phyloP scores from a whole-genome alignment of 331 rosid genomes.

The Spiraea crenata region DNA sequence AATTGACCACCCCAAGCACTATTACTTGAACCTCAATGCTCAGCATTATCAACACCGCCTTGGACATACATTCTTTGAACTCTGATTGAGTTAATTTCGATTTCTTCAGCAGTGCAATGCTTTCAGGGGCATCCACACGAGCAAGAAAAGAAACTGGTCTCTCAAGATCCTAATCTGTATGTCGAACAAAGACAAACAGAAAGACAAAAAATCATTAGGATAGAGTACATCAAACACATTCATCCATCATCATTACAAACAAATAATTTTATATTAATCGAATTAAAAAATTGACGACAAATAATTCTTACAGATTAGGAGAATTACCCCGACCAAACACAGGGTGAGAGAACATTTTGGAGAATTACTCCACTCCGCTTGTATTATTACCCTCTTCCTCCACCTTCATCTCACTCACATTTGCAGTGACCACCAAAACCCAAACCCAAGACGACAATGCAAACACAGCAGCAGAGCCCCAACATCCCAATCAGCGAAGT shows the following conservation, averaged over 20 bases:
- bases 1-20: constrained; percentile 7
- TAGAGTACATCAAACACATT: no score
- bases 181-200: neutral
- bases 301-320: no score
- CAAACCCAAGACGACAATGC: constrained; percentile 22
- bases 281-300: no score
- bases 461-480: constrained; percentile 5
- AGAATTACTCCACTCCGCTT: no score
- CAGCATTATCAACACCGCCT: constrained; percentile 27
- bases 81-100: no score
- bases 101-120: no score
- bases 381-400: neutral
- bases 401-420: neutral
- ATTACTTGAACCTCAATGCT: constrained; percentile 13
- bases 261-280: no score
- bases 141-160: constrained; percentile 12
- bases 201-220: no score
- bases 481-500: constrained; percentile 72
- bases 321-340: no score
- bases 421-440: neutral
- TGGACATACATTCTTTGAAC: no score
- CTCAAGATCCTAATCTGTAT: neutral
- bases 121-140: constrained; percentile 25
- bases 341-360: no score
- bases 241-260: no score